These are phyloP conservation scores for Cyberlindnera galapagoensis DNA, from an alignment of 805 yeast genomes.

Conservation along the genomic window DNA sequence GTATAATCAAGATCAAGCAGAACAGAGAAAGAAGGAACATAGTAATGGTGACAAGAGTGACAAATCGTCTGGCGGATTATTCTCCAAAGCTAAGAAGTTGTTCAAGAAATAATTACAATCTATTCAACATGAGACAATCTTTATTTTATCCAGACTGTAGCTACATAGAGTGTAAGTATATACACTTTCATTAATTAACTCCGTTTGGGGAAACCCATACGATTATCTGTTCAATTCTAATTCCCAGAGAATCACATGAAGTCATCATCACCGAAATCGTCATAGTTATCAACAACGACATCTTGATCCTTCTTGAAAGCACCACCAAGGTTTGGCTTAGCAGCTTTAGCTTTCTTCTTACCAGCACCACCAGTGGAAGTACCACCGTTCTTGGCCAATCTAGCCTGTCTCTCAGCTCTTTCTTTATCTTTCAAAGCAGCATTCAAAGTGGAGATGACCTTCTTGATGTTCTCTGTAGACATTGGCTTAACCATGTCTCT, in stretches of 20 bases:
- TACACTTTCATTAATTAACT: no score
- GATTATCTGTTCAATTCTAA: no score
- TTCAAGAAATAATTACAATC: conserved; percentile 27
- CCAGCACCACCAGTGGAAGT: conserved; percentile 91
- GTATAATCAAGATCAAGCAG: conserved; percentile 16
- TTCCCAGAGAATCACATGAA: conserved; percentile 50
- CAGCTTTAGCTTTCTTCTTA: conserved; percentile 79
- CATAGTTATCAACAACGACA: conserved; percentile 45
- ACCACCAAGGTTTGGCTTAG: conserved; percentile 58
- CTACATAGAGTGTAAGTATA: no score
- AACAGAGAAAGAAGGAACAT: conserved; percentile 16
- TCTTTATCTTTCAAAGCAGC: conserved; percentile 80
- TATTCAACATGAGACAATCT: no score
- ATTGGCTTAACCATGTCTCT: conserved; percentile 82
- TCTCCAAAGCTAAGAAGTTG: conserved; percentile 39
- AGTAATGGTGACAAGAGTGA: conserved; percentile 3
- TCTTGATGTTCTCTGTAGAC: conserved; percentile 73
- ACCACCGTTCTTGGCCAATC: conserved; percentile 76
- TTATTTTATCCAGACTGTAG: no score
- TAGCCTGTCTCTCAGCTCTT: conserved; percentile 82
- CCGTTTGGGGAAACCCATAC: no score
- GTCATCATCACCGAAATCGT: conserved; percentile 72
- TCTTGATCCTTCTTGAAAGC: conserved; percentile 59
- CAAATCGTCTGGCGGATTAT: conserved; percentile 31
- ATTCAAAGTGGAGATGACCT: conserved; percentile 77